phyloP scores from a whole-genome alignment of 345 rosid species.

The Gynandropsis gynandra region DNA sequence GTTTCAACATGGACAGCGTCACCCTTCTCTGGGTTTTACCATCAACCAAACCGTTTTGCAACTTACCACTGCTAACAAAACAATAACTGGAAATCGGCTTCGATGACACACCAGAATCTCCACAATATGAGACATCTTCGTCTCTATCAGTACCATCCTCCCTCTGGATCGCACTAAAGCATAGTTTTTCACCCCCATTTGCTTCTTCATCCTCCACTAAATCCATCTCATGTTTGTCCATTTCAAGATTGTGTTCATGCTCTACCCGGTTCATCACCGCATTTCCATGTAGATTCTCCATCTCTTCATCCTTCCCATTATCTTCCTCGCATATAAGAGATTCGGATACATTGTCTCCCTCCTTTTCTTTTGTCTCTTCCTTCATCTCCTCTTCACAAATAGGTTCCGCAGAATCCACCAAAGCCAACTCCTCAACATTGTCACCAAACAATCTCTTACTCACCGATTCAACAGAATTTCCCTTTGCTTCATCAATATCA shows the following conservation, averaged over 20 bases:
- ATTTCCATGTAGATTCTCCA: conserved; percentile 7
- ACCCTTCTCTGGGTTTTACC: conserved; percentile 35
- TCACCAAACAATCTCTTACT: background rate
- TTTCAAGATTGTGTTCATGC: too few relatives aligned
- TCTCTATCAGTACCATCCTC: conserved; percentile 13
- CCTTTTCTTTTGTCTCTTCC: conserved; percentile 4
- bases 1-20: conserved; percentile 46
- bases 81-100: conserved; percentile 21
- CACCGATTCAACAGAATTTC: background rate
- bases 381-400: conserved; percentile 19
- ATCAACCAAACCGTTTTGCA: conserved; percentile 17
- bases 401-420: conserved; percentile 9
- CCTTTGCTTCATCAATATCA: conserved; percentile 50
- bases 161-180: background rate
- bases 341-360: background rate
- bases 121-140: conserved; percentile 22
- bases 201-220: background rate
- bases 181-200: background rate
- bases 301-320: conserved; percentile 3
- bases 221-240: too few relatives aligned
- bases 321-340: too few relatives aligned
- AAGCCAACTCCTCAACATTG: background rate
- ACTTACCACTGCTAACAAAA: conserved; percentile 13
- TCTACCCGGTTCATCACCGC: too few relatives aligned
- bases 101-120: conserved; percentile 7